A percentile compares a stretch with the other conserved stretches of the same genome.
Evolutionary conservation across 257 asterid species (phyloP).

Genomic region (Parsonsia alboflavescens): DNA sequence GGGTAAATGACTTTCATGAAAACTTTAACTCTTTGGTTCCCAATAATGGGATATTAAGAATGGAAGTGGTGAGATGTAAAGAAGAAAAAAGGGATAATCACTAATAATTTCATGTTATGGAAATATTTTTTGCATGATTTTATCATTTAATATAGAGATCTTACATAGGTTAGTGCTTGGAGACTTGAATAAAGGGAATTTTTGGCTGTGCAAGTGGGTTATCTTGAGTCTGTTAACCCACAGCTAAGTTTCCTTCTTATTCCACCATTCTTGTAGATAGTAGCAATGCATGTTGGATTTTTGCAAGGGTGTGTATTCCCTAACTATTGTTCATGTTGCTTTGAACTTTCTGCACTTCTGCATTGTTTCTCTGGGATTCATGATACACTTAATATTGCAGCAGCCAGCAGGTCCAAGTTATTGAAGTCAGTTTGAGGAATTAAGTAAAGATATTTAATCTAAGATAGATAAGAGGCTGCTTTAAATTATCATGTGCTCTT

Average conservation of each 20-base stretch:
- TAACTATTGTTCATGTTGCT: background rate
- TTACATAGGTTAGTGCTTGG: background rate
- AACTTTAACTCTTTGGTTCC: background rate
- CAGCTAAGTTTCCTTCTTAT: background rate
- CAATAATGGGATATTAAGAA: background rate
- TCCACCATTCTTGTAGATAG: background rate
- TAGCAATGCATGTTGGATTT: background rate
- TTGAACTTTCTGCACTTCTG: background rate
- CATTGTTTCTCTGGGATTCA: background rate
- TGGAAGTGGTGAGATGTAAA: background rate
- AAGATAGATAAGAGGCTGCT: background rate
- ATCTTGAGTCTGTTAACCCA: background rate
- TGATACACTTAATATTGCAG: background rate
- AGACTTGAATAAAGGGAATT: background rate
- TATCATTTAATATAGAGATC: background rate
- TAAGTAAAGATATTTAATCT: background rate
- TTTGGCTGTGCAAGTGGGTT: background rate
- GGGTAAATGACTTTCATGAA: background rate
- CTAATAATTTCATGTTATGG: background rate
- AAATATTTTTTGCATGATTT: background rate
- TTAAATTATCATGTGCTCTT: background rate
- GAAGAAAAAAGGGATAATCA: background rate
- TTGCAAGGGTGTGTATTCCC: background rate
- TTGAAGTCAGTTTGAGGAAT: background rate
- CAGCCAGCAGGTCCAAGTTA: too few relatives aligned